Percentiles rank a stretch among this genome's conserved stretches.
Evolutionary conservation across 2,329 filamentous ascomycete genomes (phyloP).

Genomic region (Tympanopsis confertula): DNA sequence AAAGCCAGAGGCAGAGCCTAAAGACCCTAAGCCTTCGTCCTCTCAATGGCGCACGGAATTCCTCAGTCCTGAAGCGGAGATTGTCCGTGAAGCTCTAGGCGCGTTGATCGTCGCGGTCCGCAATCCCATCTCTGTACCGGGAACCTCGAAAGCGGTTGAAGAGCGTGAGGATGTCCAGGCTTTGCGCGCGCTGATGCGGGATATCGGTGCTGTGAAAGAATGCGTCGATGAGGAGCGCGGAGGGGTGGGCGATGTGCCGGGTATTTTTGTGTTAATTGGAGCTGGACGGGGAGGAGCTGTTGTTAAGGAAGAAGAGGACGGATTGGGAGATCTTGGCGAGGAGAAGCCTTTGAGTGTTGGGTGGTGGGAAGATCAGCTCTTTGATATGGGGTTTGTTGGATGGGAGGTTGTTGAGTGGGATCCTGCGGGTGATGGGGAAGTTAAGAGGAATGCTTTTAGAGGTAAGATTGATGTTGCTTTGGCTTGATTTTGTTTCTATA

Average conservation of each 20-base stretch:
- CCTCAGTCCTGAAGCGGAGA: conserved; percentile 22
- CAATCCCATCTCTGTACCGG: conserved; percentile 10
- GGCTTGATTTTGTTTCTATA: not conserved
- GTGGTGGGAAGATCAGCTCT: conserved; percentile 28
- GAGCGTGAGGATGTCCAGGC: not conserved
- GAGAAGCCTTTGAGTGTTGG: not conserved
- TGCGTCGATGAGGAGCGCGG: conserved; percentile 25
- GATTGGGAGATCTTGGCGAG: conserved; percentile 4
- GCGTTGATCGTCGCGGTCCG: conserved; percentile 23
- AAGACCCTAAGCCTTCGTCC: conserved; percentile 5
- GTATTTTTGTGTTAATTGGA: conserved; percentile 11
- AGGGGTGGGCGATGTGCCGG: conserved; percentile 21
- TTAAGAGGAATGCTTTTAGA: not conserved
- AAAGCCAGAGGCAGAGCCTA: not conserved
- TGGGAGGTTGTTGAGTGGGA: conserved; percentile 29
- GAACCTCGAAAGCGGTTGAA: conserved; percentile 8
- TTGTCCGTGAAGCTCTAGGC: conserved; percentile 29
- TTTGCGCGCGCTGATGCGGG: conserved; percentile 13
- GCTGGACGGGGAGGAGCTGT: not conserved
- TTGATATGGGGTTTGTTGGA: conserved; percentile 24
- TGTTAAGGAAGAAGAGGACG: conserved; percentile 6
- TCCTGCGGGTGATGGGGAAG: conserved; percentile 6
- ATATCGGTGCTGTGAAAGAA: conserved; percentile 21
- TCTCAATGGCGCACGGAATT: conserved; percentile 25
- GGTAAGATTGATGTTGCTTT: not conserved